Conservation (phyloP, 768 basidiomycete species). For the Calocybe gangraenosa region DNA sequence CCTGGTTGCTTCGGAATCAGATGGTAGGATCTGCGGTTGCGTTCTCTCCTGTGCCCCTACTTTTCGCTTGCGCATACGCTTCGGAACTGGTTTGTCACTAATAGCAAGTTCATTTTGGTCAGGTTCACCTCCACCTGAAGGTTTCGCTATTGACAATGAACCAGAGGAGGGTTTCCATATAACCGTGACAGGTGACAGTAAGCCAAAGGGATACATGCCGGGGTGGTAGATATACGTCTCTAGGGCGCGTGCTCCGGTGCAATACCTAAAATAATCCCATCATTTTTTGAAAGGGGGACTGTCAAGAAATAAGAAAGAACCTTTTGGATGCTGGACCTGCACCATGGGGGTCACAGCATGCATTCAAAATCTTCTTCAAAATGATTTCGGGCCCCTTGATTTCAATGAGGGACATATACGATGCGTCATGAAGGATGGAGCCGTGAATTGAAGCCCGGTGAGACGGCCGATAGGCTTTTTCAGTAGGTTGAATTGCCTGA, state of each 20-base stretch:
- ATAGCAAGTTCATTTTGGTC: constrained; percentile 6
- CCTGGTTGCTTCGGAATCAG: constrained; percentile 25
- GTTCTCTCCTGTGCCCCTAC: constrained; percentile 27
- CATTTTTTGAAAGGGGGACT: not conserved
- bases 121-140: not conserved
- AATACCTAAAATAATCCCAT: constrained; percentile 40
- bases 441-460: constrained; percentile 85
- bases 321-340: constrained; percentile 56
- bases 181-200: constrained; percentile 68
- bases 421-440: constrained; percentile 86
- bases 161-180: constrained; percentile 60
- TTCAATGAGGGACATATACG: constrained; percentile 77
- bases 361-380: constrained; percentile 46
- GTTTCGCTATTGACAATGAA: constrained; percentile 5
- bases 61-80: constrained; percentile 23
- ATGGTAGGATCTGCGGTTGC: constrained; percentile 9
- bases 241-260: constrained; percentile 59
- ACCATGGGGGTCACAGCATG: constrained; percentile 63
- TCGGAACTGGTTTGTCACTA: constrained; percentile 8
- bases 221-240: constrained; percentile 66
- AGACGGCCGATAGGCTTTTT: constrained; percentile 89
- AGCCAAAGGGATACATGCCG: constrained; percentile 58
- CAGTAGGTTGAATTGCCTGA: constrained; percentile 82
- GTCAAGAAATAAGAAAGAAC: constrained; percentile 28
- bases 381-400: constrained; percentile 59